phyloP scores from a whole-genome alignment of 208 protist genomes.

The Trypanosomatidae sp. region DNA sequence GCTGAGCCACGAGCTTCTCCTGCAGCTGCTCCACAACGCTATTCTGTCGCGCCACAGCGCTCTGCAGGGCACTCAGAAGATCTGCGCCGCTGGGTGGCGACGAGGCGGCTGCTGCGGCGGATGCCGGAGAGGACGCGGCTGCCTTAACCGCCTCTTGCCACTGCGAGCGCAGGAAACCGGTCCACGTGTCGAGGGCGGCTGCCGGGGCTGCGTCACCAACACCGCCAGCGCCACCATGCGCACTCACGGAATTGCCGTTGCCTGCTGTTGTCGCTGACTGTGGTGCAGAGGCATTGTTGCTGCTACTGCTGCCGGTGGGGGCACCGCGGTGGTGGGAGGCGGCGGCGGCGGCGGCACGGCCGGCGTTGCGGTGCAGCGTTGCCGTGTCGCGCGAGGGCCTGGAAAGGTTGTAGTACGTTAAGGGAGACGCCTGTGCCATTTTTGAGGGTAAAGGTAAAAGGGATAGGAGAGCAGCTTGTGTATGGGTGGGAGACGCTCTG shows the following conservation, averaged over 20 bases:
- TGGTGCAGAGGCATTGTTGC: background rate
- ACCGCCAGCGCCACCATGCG: no score
- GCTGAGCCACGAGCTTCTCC: slow-evolving; percentile 24
- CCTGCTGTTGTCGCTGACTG: no score
- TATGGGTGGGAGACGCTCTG: no score
- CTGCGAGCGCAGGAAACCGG: slow-evolving; percentile 26
- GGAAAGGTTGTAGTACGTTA: slow-evolving; percentile 15
- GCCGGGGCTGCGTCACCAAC: no score
- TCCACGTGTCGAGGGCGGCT: slow-evolving; percentile 63
- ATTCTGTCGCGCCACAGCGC: slow-evolving; percentile 41
- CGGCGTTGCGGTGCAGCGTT: slow-evolving; percentile 28
- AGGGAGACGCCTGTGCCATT: slow-evolving; percentile 1
- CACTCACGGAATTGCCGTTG: no score
- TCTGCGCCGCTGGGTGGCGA: background rate
- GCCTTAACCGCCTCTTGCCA: slow-evolving; percentile 16
- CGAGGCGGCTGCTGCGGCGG: background rate
- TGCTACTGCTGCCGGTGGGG: background rate
- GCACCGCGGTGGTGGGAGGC: slow-evolving; percentile 1
- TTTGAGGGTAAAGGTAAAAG: no score
- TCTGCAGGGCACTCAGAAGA: slow-evolving; percentile 35
- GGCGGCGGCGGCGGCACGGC: no score
- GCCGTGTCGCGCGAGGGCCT: slow-evolving; percentile 21
- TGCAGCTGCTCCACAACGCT: slow-evolving; percentile 29
- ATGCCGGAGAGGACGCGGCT: background rate
- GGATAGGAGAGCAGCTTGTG: no score